These are phyloP conservation scores for Cryptosporidium canis DNA, from an alignment of 169 alveolate genomes.

Conservation along the genomic window DNA sequence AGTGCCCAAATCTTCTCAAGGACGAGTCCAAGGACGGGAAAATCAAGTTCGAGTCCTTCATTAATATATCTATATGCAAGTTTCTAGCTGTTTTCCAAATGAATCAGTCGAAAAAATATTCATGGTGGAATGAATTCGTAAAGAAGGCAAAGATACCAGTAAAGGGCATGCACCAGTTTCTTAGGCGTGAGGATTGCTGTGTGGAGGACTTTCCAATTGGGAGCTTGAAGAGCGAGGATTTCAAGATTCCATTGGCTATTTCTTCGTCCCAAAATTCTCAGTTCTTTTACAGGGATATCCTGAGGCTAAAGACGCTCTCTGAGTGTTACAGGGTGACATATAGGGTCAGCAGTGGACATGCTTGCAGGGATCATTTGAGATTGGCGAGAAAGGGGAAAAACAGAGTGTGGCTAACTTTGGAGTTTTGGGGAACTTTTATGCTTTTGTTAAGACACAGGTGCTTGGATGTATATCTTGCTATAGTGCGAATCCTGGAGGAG, in stretches of 20 bases:
- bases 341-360: neutral
- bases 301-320: conserved; percentile 24
- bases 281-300: conserved; percentile 17
- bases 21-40: conserved; percentile 31
- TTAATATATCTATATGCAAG: conserved; percentile 17
- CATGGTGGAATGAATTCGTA: conserved; percentile 39
- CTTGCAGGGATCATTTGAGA: neutral
- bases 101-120: neutral
- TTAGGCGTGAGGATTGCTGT: conserved; percentile 20
- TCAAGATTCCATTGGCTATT: conserved; percentile 53
- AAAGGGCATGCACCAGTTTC: neutral
- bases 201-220: conserved; percentile 37
- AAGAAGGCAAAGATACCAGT: conserved; percentile 13
- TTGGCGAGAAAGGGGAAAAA: conserved; percentile 7
- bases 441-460: conserved; percentile 24
- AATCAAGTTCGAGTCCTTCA: conserved; percentile 36
- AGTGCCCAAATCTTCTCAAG: conserved; percentile 44
- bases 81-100: neutral
- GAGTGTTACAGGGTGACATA: conserved; percentile 28
- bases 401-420: conserved; percentile 36
- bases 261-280: conserved; percentile 1
- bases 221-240: neutral
- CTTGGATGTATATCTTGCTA: conserved; percentile 32
- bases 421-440: conserved; percentile 59
- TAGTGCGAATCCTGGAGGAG: conserved; percentile 15